These are phyloP conservation scores for Stemphylium beticola DNA, from an alignment of 2,329 filamentous ascomycete species.

Conservation along the genomic window DNA sequence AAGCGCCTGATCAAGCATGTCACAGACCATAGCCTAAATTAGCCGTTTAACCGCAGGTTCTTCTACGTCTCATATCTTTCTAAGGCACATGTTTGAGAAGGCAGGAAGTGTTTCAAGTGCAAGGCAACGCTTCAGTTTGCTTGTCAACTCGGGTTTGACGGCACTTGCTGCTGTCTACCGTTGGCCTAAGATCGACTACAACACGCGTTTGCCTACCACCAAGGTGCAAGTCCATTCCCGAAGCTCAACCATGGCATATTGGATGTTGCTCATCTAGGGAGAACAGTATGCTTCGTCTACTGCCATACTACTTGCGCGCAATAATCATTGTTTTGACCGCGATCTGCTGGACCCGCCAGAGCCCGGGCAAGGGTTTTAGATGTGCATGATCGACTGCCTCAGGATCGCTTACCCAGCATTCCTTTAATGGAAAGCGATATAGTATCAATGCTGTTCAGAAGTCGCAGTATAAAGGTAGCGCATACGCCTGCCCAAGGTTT, in stretches of 20 bases:
- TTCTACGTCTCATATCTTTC: slow-evolving; percentile 12
- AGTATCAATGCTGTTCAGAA: slow-evolving; percentile 2
- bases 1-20: background rate
- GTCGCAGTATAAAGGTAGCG: background rate
- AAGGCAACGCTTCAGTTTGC: slow-evolving; percentile 1
- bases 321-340: slow-evolving; percentile 5
- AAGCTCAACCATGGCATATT: background rate
- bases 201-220: background rate
- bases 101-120: slow-evolving; percentile 4
- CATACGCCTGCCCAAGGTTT: background rate
- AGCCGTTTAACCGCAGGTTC: slow-evolving; percentile 15
- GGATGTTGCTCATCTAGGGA: background rate
- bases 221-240: background rate
- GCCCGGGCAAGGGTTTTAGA: slow-evolving; percentile 4
- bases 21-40: slow-evolving; percentile 1
- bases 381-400: slow-evolving; percentile 12
- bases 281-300: background rate
- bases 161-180: background rate
- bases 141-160: background rate
- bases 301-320: slow-evolving; percentile 2
- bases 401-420: slow-evolving; percentile 1
- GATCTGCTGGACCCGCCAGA: slow-evolving; percentile 2
- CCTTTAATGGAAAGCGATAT: background rate
- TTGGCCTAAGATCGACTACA: background rate
- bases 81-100: slow-evolving; percentile 14